Evolutionary conservation across 352 stramenopile genomes (phyloP), one percentile per base, ranked within the genome.

Genomic region (Stramenopiles sp.): DNA sequence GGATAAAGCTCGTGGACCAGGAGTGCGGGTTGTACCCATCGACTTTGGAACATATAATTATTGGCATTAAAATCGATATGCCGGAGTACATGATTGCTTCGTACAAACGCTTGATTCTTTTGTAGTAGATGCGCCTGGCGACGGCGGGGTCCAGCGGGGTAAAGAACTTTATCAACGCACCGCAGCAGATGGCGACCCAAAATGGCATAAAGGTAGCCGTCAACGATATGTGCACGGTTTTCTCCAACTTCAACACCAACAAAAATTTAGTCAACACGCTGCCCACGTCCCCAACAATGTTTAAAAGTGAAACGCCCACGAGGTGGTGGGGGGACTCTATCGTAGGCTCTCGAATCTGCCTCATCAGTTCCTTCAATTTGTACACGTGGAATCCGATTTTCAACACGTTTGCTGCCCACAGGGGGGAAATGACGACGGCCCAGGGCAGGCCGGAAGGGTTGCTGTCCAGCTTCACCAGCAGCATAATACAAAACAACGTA

Each of bases 1-100:
- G 43, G 43, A 63, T 18, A 63, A 63, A 63, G 43, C 25, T 63
- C 43, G 25, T 63, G 12, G 43, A 18, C 43, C 43, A 63, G 12
- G 43, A 63, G 25, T 63, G 12, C 12, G 12, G 43, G 25, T 63
- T 63, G 12, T 63, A 25, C 12, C 43, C 43, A 63, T 63, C 43
- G 25, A 63, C 43, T 63, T 63, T 63, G 43, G 43, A 18, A 63
- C 43, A 63, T 18, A 63, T 63, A 63, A 63, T 63, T 63, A 63
- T 18, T 25, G 43, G 43, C 43, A 63, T 63, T 25, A 63, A 18
- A 25, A 63, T 63, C 12, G 12, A 18, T 18, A 63, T 25, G 25
- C 12, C 43, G 25, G 25, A 18, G 25, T 63, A 63, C 43, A 63
- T 63, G 25, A 63, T 63, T 25, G 43, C 25, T 18, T 63, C 43